Base-by-base conservation (phyloP, 805 yeast species). In the Maudiozyma bulderi region DNA sequence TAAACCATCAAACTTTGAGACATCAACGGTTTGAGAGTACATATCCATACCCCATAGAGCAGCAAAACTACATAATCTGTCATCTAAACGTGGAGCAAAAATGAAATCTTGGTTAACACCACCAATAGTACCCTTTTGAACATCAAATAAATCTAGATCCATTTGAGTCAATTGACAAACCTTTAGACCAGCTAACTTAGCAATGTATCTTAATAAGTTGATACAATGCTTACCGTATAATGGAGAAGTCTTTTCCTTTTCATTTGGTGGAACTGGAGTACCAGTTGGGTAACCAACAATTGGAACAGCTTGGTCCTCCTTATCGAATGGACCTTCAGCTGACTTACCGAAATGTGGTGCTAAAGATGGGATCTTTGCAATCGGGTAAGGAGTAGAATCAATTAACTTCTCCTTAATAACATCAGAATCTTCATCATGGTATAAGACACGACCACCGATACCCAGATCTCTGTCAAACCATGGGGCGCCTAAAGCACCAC, bases 391-490 rank as follows among this genome's bases (percentile, higher is more conserved):
- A 1, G 83, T 68, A 5, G 84, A 78, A 60, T 75, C 76, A 37
- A 81, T 75, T 57, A 80, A 62, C 49, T 68, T 70, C 13, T 45
- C 44, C 8, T 57, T 62, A 46, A 80, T 65, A 47, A 65, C 64
- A 15, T 62, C 59, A 5, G 56, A 50, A 30, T 64, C 67, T 26
- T 62, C 65, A 38, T 64, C 65, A 55, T 72, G 75, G 47, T 79
- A 77, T 47, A 85, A 69, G 28, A 87, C 75, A 51, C 87, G 73
- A 43, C 96, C 96, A 46, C 89, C 95, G 52, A 87, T 65, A 43
- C 95, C 93, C 51, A 87, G 74, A 64, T 87, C 96, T 63, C 95
- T 77, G 65, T 87, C 95, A 75, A 86, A 80, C 89, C 95, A 84
- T 40, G 78, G 66, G 26, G 73, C 73, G 32, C 73, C 70, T 54